These are phyloP conservation scores for Serendipita indica DNA, from an alignment of 768 basidiomycete genomes.

Conservation along the genomic window DNA sequence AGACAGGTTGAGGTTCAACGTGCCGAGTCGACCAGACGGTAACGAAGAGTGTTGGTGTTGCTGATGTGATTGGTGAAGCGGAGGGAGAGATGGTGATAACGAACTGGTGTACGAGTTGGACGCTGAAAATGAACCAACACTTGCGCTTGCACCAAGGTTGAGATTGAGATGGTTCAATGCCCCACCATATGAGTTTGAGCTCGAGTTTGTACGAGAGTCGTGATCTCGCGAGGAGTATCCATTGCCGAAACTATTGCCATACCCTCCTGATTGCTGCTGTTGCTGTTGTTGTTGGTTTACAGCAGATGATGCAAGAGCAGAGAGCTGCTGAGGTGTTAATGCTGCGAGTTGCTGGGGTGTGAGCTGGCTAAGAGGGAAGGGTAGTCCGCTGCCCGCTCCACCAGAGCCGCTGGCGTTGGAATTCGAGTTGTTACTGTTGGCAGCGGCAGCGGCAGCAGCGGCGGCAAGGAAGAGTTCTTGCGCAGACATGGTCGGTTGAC, in stretches of 20 bases:
- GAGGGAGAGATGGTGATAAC: too few relatives aligned
- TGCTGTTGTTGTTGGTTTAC: too few relatives aligned
- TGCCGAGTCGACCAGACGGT: neutral
- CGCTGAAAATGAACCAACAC: neutral
- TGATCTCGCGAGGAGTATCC: neutral
- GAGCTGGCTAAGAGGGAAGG: neutral
- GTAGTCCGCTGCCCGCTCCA: neutral
- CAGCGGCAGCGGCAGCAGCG: too few relatives aligned
- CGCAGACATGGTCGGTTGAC: neutral
- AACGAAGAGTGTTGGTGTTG: neutral
- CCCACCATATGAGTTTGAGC: neutral
- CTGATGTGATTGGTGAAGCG: neutral
- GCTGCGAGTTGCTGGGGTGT: neutral
- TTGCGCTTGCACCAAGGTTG: too few relatives aligned
- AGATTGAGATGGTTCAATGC: neutral
- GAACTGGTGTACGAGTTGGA: neutral
- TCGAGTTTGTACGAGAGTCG: neutral
- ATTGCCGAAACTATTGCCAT: neutral
- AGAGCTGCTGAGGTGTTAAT: neutral
- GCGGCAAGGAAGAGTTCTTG: neutral
- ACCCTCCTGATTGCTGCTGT: too few relatives aligned
- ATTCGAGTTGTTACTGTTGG: too few relatives aligned
- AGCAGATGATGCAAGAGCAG: neutral
- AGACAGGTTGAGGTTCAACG: constrained; percentile 3
- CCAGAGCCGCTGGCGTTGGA: neutral